These are phyloP conservation scores for Plasmodium chabaudi DNA, from an alignment of 169 alveolate genomes.

Conservation along the genomic window DNA sequence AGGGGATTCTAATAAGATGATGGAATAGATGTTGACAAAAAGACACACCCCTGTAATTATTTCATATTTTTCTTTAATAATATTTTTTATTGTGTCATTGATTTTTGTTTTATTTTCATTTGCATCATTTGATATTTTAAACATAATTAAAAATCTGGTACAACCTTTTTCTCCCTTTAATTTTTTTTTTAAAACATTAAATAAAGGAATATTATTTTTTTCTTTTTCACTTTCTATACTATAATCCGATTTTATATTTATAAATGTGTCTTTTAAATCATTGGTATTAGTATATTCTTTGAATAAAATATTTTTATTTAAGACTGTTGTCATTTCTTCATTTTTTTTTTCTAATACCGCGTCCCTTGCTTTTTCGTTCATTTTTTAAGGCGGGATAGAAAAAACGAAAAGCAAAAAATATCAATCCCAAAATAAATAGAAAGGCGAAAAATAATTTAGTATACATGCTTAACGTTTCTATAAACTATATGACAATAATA, in stretches of 20 bases:
- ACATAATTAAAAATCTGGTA: constrained; percentile 30
- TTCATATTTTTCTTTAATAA: constrained; percentile 14
- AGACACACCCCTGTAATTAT: constrained; percentile 42
- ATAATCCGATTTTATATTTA: constrained; percentile 38
- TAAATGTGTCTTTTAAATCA: constrained; percentile 43
- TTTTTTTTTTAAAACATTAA: constrained; percentile 51
- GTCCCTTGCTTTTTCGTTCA: constrained; percentile 23
- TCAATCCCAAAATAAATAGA: not conserved
- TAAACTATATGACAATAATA: too few relatives aligned
- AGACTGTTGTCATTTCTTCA: constrained; percentile 18
- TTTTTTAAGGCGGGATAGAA: not conserved
- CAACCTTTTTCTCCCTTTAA: constrained; percentile 40
- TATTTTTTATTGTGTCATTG: constrained; percentile 2
- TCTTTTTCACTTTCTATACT: constrained; percentile 70
- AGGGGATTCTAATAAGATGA: constrained; percentile 38
- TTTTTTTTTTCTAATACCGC: constrained; percentile 21
- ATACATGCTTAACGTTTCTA: too few relatives aligned
- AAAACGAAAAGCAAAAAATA: not conserved
- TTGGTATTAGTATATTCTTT: constrained; percentile 31
- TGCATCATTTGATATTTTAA: constrained; percentile 33
- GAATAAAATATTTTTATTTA: constrained; percentile 45
- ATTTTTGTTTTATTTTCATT: constrained; percentile 5
- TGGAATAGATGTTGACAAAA: constrained; percentile 14
- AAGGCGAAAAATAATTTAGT: not conserved
- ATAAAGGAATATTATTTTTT: constrained; percentile 48